Evolutionary conservation across 257 asterid genomes (phyloP).

Genomic region (Capsicum rhomboideum): DNA sequence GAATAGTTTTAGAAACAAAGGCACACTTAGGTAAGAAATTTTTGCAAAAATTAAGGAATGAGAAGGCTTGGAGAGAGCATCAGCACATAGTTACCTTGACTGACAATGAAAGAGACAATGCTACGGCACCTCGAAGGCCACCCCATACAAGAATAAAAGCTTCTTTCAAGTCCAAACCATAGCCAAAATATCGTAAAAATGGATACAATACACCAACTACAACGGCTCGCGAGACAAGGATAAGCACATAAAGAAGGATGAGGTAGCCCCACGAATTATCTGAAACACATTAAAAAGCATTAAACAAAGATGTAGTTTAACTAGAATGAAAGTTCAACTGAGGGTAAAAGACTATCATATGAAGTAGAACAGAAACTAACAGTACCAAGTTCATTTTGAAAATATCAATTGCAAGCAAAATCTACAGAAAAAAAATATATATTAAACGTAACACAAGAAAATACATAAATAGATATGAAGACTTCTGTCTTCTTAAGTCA

Average conservation of each 20-base stretch:
- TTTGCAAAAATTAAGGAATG: background rate
- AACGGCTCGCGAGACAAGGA: constrained; percentile 61
- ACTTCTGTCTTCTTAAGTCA: background rate
- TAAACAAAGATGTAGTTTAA: background rate
- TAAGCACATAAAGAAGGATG: constrained; percentile 67
- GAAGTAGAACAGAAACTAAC: background rate
- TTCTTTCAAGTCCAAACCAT: constrained; percentile 92
- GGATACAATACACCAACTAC: constrained; percentile 80
- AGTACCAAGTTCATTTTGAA: background rate
- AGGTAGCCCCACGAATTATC: constrained; percentile 89
- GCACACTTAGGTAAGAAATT: background rate
- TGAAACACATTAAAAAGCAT: constrained; percentile 28
- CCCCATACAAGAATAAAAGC: constrained; percentile 87
- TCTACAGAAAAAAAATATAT: background rate
- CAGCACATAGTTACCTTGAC: constrained; percentile 46
- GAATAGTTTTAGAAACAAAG: constrained; percentile 8
- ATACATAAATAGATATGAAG: background rate
- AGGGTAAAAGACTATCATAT: background rate
- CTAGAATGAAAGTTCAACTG: background rate
- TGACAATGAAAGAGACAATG: constrained; percentile 75
- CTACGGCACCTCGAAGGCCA: constrained; percentile 96
- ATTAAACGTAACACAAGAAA: background rate
- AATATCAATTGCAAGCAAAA: background rate
- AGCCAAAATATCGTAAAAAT: constrained; percentile 72
- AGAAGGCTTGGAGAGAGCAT: background rate